Conservation (phyloP, 306 rosid genomes). For the Cucumis hystrix region DNA sequence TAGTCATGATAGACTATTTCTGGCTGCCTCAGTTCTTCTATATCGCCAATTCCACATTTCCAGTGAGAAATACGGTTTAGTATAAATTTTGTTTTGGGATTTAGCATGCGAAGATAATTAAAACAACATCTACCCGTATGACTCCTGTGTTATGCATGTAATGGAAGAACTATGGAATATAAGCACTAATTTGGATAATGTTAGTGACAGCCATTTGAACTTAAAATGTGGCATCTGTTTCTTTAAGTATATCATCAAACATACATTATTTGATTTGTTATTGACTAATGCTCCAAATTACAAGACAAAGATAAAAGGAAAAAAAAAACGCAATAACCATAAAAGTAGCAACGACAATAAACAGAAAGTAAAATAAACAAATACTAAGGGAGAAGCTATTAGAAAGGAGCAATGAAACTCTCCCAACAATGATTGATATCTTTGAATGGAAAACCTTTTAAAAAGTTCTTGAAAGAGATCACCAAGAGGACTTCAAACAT, state of each 20-base stretch:
- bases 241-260: not conserved
- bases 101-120: conserved; percentile 49
- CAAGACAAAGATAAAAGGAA: too few relatives aligned
- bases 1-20: not conserved
- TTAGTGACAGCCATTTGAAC: not conserved
- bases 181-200: not conserved
- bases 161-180: conserved; percentile 41
- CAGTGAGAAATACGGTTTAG: not conserved
- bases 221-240: not conserved
- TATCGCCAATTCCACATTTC: not conserved
- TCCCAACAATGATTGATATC: too few relatives aligned
- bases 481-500: too few relatives aligned
- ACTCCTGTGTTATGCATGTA: conserved; percentile 51
- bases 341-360: too few relatives aligned
- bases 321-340: too few relatives aligned
- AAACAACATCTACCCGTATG: conserved; percentile 48
- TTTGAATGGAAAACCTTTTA: too few relatives aligned
- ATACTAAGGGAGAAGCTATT: too few relatives aligned
- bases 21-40: not conserved
- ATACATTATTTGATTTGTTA: too few relatives aligned
- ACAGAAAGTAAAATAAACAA: too few relatives aligned
- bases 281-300: too few relatives aligned
- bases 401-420: too few relatives aligned
- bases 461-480: too few relatives aligned
- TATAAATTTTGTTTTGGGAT: not conserved